Evolutionary conservation across 2,329 filamentous ascomycete genomes (phyloP).

Genomic region (Cyphellophora attinorum): DNA sequence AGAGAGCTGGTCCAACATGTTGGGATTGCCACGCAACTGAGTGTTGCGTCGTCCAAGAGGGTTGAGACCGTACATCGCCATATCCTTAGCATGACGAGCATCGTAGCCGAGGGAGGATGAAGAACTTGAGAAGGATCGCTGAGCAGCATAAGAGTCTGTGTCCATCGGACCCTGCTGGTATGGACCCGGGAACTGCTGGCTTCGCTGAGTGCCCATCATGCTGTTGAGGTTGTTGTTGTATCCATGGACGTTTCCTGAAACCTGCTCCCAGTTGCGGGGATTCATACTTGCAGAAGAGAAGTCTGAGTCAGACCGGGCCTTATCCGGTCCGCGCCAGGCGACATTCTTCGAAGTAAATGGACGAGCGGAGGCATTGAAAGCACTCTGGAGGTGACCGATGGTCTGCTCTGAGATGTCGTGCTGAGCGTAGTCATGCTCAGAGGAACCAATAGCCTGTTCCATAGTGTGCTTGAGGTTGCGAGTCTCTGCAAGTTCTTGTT

Average conservation of each 20-base stretch:
- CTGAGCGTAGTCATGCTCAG: conserved; percentile 41
- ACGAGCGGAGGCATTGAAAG: conserved; percentile 42
- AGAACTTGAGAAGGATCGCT: conserved; percentile 9
- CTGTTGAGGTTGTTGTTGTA: not conserved
- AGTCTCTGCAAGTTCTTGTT: conserved; percentile 51
- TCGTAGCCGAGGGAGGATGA: conserved; percentile 10
- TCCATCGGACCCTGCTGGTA: conserved; percentile 2
- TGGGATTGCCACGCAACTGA: conserved; percentile 12
- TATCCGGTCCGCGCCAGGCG: conserved; percentile 33
- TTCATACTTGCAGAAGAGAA: conserved; percentile 33
- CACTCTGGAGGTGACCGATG: conserved; percentile 39
- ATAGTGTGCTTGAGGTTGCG: conserved; percentile 53
- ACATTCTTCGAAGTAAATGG: conserved; percentile 31
- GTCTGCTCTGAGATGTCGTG: conserved; percentile 42
- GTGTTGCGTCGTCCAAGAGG: conserved; percentile 13
- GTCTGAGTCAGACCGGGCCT: conserved; percentile 37
- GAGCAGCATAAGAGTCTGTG: conserved; percentile 10
- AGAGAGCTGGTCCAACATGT: conserved; percentile 10
- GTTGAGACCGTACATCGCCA: conserved; percentile 8
- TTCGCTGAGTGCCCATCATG: not conserved
- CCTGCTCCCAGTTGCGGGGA: not conserved
- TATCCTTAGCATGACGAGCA: conserved; percentile 9
- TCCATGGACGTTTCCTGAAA: not conserved
- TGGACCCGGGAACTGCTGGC: not conserved
- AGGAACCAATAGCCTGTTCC: conserved; percentile 47